phyloP scores from a whole-genome alignment of 352 stramenopile species.

The Aphanomyces cochlioides region DNA sequence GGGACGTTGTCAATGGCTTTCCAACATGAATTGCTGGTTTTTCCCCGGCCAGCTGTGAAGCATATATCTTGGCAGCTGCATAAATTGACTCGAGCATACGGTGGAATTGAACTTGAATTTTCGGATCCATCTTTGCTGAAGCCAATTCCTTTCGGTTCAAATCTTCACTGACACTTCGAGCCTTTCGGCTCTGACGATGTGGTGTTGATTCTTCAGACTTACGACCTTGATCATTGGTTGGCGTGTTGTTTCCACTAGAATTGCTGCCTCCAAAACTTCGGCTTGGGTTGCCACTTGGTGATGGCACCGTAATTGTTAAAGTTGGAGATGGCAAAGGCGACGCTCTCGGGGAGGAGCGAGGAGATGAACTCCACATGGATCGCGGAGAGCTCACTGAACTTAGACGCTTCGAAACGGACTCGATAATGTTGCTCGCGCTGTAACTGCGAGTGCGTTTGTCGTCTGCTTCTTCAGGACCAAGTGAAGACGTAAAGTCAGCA shows the following conservation, averaged over 20 bases:
- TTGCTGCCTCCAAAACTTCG: conserved; percentile 53
- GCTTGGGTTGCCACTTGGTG: conserved; percentile 45
- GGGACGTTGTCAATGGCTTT: conserved; percentile 44
- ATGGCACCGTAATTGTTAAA: conserved; percentile 73
- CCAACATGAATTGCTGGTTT: conserved; percentile 38
- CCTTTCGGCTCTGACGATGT: conserved; percentile 55
- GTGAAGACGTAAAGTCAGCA: conserved; percentile 80
- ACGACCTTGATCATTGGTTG: conserved; percentile 35
- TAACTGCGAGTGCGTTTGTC: conserved; percentile 74
- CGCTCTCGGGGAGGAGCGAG: conserved; percentile 58
- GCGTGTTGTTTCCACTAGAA: conserved; percentile 62
- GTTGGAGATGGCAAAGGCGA: conserved; percentile 57
- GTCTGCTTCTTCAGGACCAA: conserved; percentile 41
- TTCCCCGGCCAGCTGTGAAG: conserved; percentile 59
- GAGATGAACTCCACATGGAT: conserved; percentile 49
- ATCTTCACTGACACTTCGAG: conserved; percentile 76
- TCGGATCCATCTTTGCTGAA: conserved; percentile 77
- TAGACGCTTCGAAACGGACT: conserved; percentile 78
- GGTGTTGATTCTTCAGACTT: conserved; percentile 51
- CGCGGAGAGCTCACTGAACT: conserved; percentile 27
- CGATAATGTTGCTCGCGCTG: conserved; percentile 78
- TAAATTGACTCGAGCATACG: conserved; percentile 81
- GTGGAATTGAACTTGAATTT: conserved; percentile 81
- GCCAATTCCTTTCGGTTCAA: conserved; percentile 54
- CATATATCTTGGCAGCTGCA: conserved; percentile 74